Evolutionary conservation across 225 moss, liverwort and hornwort genomes (phyloP).

Genomic region (Sphagnum tenellum): DNA sequence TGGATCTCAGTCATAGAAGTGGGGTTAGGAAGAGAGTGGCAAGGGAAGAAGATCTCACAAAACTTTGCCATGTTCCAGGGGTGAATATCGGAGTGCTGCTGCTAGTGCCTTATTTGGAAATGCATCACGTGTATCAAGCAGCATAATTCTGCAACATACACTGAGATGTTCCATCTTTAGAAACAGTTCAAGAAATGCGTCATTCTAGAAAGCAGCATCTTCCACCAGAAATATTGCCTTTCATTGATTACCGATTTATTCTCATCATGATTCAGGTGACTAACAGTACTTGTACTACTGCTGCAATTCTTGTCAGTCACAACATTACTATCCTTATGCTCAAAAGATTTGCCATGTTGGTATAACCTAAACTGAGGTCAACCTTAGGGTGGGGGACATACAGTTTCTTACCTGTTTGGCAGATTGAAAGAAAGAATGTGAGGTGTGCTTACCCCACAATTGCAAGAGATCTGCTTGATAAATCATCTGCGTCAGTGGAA

Average conservation of each 20-base stretch:
- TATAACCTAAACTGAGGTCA: neutral
- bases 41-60: constrained; percentile 25
- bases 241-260: neutral
- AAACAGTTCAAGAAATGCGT: too few relatives aligned
- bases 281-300: neutral
- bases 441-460: constrained; percentile 57
- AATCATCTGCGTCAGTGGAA: constrained; percentile 46
- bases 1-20: too few relatives aligned
- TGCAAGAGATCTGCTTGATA: constrained; percentile 30
- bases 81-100: constrained; percentile 55
- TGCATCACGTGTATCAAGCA: constrained; percentile 40
- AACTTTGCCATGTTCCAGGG: constrained; percentile 40
- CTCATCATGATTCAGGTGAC: neutral
- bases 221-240: too few relatives aligned
- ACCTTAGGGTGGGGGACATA: neutral
- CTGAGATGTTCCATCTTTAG: too few relatives aligned
- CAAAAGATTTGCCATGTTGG: neutral
- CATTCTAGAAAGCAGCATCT: too few relatives aligned
- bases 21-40: neutral
- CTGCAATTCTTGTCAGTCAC: too few relatives aligned
- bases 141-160: constrained; percentile 46
- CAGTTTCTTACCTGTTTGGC: neutral
- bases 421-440: neutral
- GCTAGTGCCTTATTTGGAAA: constrained; percentile 44
- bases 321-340: too few relatives aligned